Base-by-base conservation (phyloP, 768 basidiomycete species). In the Pleurotus djamor region DNA sequence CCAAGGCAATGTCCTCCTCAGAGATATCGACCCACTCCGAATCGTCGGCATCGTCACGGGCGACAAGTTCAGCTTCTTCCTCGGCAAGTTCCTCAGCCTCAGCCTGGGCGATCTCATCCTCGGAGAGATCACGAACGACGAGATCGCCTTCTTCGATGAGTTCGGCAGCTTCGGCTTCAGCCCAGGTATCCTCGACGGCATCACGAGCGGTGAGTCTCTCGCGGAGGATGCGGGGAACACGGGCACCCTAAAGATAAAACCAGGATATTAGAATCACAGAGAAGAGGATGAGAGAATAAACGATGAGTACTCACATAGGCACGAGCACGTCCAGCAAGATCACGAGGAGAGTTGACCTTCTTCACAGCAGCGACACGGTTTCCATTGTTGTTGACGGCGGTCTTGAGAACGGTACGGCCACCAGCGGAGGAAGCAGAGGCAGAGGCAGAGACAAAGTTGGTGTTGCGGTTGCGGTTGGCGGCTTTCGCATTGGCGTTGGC, bases 361-460 rank as follows among this genome's bases (percentile, higher is more conserved):
- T 56, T 56, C 37, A 56, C 54, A n/a, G 54, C 54, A 14, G 54
- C 16, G 21, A 56, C 54, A 32, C 54, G 54, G 21, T 56, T 56
- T 41, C 54, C 54, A 44, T 56, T 56, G 41, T 56, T 41, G n/a
- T 56, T 56, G 17, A 56, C 54, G 41, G 54, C 37, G 33, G 54
- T 56, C 54, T 32, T 56, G 37, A 56, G 54, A n/a, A 38, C 38
- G 8, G 54, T 56, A 14, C 54, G 54, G n/a, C 54, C 41, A n/a
- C 41, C 41, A 10, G 54, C 16, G 12, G 54, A 56, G 41, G 44
- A 37, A 32, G 54, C 14, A 16, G 37, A 44, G n/a, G 54, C 36
- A n/a, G 54, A 56, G 38, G 54, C 54, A 14, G 54, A 56, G 14
- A 56, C 54, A 9, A 44, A 41, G 54, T 56, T 56, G 36, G 54